These are phyloP conservation scores for Boletus sp. DNA, from an alignment of 768 basidiomycete genomes.

Conservation along the genomic window DNA sequence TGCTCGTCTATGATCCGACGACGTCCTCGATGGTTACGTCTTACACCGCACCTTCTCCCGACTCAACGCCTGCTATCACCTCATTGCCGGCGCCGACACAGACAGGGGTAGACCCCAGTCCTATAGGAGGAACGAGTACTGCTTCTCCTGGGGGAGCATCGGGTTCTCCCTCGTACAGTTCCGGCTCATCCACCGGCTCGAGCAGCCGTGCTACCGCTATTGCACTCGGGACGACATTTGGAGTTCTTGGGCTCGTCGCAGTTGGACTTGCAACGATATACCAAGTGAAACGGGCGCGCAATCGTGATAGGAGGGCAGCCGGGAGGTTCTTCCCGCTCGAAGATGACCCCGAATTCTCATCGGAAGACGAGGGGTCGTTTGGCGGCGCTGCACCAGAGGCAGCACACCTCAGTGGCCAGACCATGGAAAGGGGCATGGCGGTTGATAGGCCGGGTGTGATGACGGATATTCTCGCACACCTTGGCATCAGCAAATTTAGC, in stretches of 20 bases:
- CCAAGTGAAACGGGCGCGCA: slow-evolving; percentile 40
- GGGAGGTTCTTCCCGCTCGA: slow-evolving; percentile 21
- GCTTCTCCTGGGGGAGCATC: slow-evolving; percentile 7
- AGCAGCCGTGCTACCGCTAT: slow-evolving; percentile 43
- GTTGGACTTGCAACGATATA: slow-evolving; percentile 41
- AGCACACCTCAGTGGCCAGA: slow-evolving; percentile 1
- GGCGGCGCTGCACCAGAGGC: slow-evolving; percentile 6
- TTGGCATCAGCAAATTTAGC: slow-evolving; percentile 23
- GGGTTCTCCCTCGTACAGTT: slow-evolving; percentile 15
- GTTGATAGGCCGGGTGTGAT: slow-evolving; percentile 4
- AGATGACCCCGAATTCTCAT: slow-evolving; percentile 17
- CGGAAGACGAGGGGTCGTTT: slow-evolving; percentile 5
- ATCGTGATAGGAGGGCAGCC: slow-evolving; percentile 1
- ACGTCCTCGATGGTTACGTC: slow-evolving; percentile 41
- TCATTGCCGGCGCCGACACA: slow-evolving; percentile 38
- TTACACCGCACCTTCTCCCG: slow-evolving; percentile 36
- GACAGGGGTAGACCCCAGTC: slow-evolving; percentile 22
- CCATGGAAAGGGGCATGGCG: neutral
- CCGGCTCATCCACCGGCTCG: slow-evolving; percentile 16
- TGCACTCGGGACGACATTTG: slow-evolving; percentile 62
- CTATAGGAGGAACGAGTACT: slow-evolving; percentile 9
- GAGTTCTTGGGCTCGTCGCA: slow-evolving; percentile 53
- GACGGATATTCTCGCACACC: slow-evolving; percentile 16
- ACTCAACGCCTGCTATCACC: slow-evolving; percentile 27
- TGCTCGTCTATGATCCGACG: slow-evolving; percentile 51